Evolutionary conservation across 148 eudicot genomes (phyloP).

Genomic region (Camellia sinensis): DNA sequence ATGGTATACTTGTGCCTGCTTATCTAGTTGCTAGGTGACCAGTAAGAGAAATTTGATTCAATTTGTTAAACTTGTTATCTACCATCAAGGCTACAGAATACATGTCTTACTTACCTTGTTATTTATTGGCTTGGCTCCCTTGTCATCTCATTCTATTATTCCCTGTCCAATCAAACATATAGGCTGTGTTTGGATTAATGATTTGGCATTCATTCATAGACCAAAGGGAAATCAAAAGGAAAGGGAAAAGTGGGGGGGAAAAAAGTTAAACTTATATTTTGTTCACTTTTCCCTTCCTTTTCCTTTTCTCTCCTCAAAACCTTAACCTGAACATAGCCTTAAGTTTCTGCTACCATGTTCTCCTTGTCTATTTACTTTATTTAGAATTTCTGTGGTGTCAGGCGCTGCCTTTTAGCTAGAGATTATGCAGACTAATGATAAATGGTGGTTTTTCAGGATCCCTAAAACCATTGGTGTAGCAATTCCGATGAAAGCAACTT

Average conservation of each 20-base stretch:
- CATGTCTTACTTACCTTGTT: too few relatives aligned
- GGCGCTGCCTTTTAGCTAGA: background rate
- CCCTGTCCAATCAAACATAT: background rate
- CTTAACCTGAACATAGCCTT: too few relatives aligned
- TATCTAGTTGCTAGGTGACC: too few relatives aligned
- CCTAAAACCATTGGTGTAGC: slow-evolving; percentile 61
- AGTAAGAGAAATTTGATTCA: too few relatives aligned
- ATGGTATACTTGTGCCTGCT: too few relatives aligned
- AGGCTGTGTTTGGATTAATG: too few relatives aligned
- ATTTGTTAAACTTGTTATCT: background rate
- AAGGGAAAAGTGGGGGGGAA: too few relatives aligned
- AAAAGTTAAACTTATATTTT: too few relatives aligned
- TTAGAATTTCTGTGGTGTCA: background rate
- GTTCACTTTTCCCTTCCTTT: too few relatives aligned
- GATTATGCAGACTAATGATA: slow-evolving; percentile 5
- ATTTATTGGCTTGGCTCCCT: background rate
- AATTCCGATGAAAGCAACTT: slow-evolving; percentile 81
- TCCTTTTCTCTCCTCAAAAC: too few relatives aligned
- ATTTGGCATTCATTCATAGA: too few relatives aligned
- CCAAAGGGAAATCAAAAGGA: too few relatives aligned
- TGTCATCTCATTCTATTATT: background rate
- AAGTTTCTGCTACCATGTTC: background rate
- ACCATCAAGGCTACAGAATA: background rate
- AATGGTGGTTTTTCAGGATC: slow-evolving; percentile 36
- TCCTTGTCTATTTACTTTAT: background rate